Evolutionary conservation across 2,329 filamentous ascomycete genomes (phyloP).

Genomic region (Colletotrichum sojae): DNA sequence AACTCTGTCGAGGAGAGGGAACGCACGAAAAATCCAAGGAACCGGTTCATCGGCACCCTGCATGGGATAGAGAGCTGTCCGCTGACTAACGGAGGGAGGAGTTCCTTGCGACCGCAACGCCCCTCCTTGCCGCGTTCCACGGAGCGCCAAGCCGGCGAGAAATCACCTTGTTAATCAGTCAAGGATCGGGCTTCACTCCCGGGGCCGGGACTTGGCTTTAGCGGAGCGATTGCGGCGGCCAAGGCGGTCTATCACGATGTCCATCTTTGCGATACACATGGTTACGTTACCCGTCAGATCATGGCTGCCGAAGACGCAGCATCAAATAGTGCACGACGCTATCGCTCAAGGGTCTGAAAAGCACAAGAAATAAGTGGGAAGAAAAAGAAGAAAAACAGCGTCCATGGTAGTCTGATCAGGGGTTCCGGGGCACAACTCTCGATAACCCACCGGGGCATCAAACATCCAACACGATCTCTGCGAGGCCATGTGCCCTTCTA

Average conservation of each 20-base stretch:
- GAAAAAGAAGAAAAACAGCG: background rate
- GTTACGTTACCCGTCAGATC: background rate
- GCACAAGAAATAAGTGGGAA: background rate
- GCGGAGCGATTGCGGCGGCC: background rate
- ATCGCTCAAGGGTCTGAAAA: too few species aligned
- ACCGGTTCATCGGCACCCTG: background rate
- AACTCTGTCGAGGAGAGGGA: background rate
- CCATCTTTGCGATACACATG: constrained; percentile 10
- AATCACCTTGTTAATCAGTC: constrained; percentile 1
- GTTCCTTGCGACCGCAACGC: background rate
- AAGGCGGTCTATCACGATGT: constrained; percentile 14
- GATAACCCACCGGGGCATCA: background rate
- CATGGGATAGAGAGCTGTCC: too few species aligned
- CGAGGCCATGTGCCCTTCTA: constrained; percentile 20
- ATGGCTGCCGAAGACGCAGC: background rate
- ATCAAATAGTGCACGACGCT: background rate
- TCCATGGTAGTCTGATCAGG: background rate
- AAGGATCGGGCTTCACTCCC: constrained; percentile 10
- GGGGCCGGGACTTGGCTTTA: constrained; percentile 12
- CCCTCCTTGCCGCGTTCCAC: constrained; percentile 17
- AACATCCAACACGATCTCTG: constrained; percentile 3
- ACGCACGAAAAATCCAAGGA: constrained; percentile 6
- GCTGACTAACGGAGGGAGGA: background rate
- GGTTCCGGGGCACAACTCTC: background rate
- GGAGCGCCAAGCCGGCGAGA: constrained; percentile 24